Percentiles rank a stretch among this genome's conserved stretches.
Evolutionary conservation across 495 filamentous ascomycete genomes (phyloP).

Genomic region (Glonium stellatum): DNA sequence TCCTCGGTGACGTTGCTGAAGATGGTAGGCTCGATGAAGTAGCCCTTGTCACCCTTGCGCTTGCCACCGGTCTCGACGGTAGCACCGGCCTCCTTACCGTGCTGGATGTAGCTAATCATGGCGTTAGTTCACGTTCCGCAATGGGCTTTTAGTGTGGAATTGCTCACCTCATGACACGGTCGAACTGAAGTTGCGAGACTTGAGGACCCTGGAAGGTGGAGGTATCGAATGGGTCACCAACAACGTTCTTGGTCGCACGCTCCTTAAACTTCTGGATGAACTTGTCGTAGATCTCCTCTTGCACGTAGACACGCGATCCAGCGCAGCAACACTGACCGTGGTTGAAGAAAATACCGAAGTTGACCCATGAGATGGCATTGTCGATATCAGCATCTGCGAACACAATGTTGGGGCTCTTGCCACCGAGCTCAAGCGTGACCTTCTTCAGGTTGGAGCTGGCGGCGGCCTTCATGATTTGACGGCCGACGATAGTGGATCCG

Average conservation of each 20-base stretch:
- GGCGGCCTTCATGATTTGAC: constrained; percentile 91
- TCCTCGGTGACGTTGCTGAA: constrained; percentile 81
- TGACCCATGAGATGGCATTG: constrained; percentile 93
- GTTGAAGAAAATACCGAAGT: constrained; percentile 99
- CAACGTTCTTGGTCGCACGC: constrained; percentile 71
- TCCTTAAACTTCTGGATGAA: constrained; percentile 84
- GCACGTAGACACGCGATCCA: constrained; percentile 90
- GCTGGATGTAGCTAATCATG: constrained; percentile 66
- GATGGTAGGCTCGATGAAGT: constrained; percentile 97
- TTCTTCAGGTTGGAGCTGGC: constrained; percentile 96
- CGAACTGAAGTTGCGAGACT: constrained; percentile 89
- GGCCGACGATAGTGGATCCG: constrained; percentile 84
- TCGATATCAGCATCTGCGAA: constrained; percentile 95
- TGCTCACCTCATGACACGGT: constrained; percentile 80
- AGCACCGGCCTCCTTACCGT: constrained; percentile 81
- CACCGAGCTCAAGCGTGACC: constrained; percentile 96
- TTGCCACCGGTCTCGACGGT: constrained; percentile 78
- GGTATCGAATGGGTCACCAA: constrained; percentile 83
- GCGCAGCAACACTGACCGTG: constrained; percentile 99
- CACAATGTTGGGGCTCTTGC: constrained; percentile 97
- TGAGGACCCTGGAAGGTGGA: constrained; percentile 97
- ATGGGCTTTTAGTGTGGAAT: background rate
- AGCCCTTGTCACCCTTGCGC: constrained; percentile 83
- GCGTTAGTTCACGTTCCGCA: constrained; percentile 4
- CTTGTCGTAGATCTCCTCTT: constrained; percentile 93